Percentiles rank a stretch among this genome's conserved stretches.
Conservation (phyloP, 148 eudicot genomes). For the Spergularia bocconei region DNA sequence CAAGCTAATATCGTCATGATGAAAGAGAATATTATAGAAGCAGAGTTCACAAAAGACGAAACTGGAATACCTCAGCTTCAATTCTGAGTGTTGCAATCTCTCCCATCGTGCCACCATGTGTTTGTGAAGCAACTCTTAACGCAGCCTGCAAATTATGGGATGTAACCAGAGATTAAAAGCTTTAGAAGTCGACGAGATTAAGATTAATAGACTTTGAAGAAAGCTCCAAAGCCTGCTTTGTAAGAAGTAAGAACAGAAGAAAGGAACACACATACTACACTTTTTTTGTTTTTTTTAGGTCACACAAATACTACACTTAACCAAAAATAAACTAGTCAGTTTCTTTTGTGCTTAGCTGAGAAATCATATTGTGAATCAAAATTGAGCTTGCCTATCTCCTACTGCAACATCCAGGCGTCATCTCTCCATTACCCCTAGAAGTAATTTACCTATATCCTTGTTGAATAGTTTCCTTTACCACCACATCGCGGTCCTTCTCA, state of each 20-base stretch:
- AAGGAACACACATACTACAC: no score
- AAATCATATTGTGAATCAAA: not conserved
- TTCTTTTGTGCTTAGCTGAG: not conserved
- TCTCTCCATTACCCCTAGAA: no score
- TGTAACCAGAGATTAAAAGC: no score
- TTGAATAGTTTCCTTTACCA: no score
- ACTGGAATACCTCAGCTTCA: slow-evolving; percentile 70
- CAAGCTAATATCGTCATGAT: slow-evolving; percentile 11
- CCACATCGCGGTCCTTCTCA: no score
- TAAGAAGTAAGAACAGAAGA: not conserved
- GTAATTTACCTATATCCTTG: no score
- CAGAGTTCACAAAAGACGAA: slow-evolving; percentile 4
- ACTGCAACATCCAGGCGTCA: no score
- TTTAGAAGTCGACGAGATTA: not conserved
- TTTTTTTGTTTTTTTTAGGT: no score
- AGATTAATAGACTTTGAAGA: not conserved
- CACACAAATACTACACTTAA: no score
- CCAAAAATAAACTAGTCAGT: not conserved
- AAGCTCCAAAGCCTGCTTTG: not conserved
- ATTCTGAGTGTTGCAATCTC: slow-evolving; percentile 52
- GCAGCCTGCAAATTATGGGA: slow-evolving; percentile 58
- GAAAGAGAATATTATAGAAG: slow-evolving; percentile 2
- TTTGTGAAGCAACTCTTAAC: slow-evolving; percentile 68
- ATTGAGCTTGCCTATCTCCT: no score
- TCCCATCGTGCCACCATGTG: slow-evolving; percentile 53